Conservation (phyloP, 23 red algal genomes). For the Gracilaria gracilis region DNA sequence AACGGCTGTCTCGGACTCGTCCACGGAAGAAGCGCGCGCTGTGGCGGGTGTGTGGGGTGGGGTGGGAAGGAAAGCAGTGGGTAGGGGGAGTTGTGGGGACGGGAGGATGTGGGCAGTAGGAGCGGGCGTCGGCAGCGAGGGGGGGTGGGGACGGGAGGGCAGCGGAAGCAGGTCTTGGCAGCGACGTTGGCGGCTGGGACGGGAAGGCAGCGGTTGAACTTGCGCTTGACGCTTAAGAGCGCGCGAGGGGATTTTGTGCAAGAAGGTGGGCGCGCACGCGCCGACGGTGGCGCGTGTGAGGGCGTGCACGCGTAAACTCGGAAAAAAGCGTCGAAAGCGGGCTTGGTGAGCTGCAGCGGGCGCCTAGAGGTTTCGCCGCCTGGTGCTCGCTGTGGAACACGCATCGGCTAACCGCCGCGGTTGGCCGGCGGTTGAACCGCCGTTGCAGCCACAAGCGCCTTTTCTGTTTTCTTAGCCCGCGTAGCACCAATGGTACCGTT, state of each 20-base stretch:
- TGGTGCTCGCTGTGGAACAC: neutral
- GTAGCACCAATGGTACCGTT: too few relatives aligned
- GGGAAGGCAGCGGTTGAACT: too few relatives aligned
- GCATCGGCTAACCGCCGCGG: too few relatives aligned
- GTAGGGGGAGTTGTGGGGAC: neutral
- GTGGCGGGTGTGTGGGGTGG: neutral
- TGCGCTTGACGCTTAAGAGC: too few relatives aligned
- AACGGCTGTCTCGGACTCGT: constrained; percentile 39
- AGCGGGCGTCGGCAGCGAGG: neutral
- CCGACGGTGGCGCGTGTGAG: neutral
- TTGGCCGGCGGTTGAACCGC: too few relatives aligned
- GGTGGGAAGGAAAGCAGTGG: neutral
- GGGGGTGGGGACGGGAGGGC: neutral
- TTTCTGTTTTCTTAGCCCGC: too few relatives aligned
- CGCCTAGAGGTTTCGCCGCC: too few relatives aligned
- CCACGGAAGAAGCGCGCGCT: neutral
- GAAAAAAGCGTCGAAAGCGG: neutral
- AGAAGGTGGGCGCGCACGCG: neutral
- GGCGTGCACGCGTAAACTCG: neutral
- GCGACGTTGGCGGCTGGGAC: too few relatives aligned
- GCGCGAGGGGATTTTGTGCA: too few relatives aligned
- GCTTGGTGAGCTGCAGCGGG: too few relatives aligned
- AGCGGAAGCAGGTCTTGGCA: neutral
- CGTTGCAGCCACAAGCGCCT: too few relatives aligned
- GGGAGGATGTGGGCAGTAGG: neutral